Evolutionary conservation across 164 flowering plant genomes (phyloP).

Genomic region (Dillenia turbinata): DNA sequence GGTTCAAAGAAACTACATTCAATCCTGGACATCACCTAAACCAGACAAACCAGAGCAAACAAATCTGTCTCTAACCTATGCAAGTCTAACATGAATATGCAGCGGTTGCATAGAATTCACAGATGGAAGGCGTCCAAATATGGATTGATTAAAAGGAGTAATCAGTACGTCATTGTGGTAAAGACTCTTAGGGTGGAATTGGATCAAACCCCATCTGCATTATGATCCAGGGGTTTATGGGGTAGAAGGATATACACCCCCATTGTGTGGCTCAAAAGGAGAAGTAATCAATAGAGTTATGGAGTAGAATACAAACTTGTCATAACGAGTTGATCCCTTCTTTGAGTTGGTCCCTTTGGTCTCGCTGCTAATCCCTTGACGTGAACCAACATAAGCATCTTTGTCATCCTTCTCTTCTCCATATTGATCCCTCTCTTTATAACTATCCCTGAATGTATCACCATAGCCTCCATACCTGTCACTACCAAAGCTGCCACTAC

Average conservation of each 20-base stretch:
- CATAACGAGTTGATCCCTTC: constrained; percentile 33
- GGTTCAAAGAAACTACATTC: too few relatives aligned
- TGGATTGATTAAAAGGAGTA: neutral
- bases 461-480: constrained; percentile 58
- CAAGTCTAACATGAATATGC: too few relatives aligned
- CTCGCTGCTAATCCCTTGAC: constrained; percentile 27
- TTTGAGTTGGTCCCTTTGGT: constrained; percentile 24
- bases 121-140: too few relatives aligned
- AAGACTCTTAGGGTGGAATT: neutral
- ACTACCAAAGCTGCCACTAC: constrained; percentile 46
- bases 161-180: constrained; percentile 1
- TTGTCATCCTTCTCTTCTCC: constrained; percentile 42
- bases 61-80: too few relatives aligned
- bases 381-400: constrained; percentile 39
- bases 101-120: too few relatives aligned
- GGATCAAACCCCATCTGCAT: too few relatives aligned
- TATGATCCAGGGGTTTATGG: too few relatives aligned
- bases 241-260: too few relatives aligned
- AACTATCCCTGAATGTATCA: constrained; percentile 38
- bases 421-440: constrained; percentile 36
- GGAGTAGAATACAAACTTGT: constrained; percentile 30
- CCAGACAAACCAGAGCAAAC: too few relatives aligned
- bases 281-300: too few relatives aligned
- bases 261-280: too few relatives aligned
- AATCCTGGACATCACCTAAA: too few relatives aligned